Percentiles rank a stretch among this genome's conserved stretches.
These are phyloP conservation scores for Cyberlindnera mrakii DNA, from an alignment of 805 yeast species.

Conservation along the genomic window DNA sequence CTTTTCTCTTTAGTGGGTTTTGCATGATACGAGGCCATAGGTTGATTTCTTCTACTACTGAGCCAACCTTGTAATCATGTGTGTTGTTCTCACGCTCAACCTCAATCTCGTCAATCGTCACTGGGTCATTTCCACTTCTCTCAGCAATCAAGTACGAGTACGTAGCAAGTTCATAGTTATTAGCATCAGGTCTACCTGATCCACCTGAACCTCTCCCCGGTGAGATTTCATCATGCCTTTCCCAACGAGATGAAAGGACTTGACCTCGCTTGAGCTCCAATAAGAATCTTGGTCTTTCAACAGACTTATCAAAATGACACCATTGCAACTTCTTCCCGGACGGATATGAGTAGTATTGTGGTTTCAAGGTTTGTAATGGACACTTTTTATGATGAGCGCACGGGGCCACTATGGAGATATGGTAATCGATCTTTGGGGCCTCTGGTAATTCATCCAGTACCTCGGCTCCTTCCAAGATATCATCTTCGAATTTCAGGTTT, in stretches of 20 bases:
- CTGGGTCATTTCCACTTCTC: slow-evolving; percentile 42
- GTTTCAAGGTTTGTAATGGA: slow-evolving; percentile 77
- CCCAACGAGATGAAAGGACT: slow-evolving; percentile 68
- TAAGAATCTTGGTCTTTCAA: slow-evolving; percentile 73
- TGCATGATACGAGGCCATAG: slow-evolving; percentile 71
- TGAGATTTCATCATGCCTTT: slow-evolving; percentile 29
- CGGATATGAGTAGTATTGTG: slow-evolving; percentile 52
- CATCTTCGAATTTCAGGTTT: slow-evolving; percentile 44
- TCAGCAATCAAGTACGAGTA: slow-evolving; percentile 71
- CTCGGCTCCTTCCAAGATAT: slow-evolving; percentile 19
- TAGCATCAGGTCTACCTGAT: slow-evolving; percentile 72
- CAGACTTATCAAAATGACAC: slow-evolving; percentile 68
- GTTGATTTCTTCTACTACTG: slow-evolving; percentile 19
- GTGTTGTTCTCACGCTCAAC: slow-evolving; percentile 28
- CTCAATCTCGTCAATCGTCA: slow-evolving; percentile 36
- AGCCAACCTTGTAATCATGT: slow-evolving; percentile 17
- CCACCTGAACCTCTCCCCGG: slow-evolving; percentile 49
- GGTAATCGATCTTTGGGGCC: slow-evolving; percentile 27
- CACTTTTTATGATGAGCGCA: slow-evolving; percentile 84
- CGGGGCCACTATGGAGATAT: slow-evolving; percentile 74
- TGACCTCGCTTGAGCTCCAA: slow-evolving; percentile 83
- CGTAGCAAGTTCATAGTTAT: slow-evolving; percentile 62
- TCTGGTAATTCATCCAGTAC: slow-evolving; percentile 2
- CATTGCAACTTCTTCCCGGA: slow-evolving; percentile 59
- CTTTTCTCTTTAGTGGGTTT: slow-evolving; percentile 71